Evolutionary conservation across 805 yeast species (phyloP), one percentile per base, ranked within the genome.

Genomic region (Wickerhamomyces tratensis): DNA sequence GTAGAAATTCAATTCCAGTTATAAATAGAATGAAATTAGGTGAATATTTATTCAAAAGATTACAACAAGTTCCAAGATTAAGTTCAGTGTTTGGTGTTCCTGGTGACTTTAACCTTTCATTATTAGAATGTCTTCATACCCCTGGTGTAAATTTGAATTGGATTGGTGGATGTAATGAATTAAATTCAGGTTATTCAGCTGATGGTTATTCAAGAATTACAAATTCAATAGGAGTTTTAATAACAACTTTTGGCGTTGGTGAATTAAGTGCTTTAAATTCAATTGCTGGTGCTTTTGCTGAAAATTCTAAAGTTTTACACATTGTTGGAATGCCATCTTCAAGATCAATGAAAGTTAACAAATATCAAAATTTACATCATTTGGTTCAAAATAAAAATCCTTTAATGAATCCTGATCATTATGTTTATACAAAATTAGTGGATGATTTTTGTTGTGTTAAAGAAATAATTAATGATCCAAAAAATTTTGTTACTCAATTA

Each of bases 161-260:
- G 86, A 69, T 85, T 39, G 95, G 95, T 25, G 77, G 79, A 46
- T 86, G 95, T 65, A 88, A 88, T 56, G 97, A 88, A 64, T 70
- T 88, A 49, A 89, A 88, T 56, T 82, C 93, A 5, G 93, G 94
- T 8, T 88, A 89, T 58, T 79, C 93, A 6, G 89, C 91, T 7
- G 96, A 89, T 59, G 97, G 96, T 6, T 89, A 86, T 54, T 77
- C 93, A 15, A 72, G 91, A 46, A 67, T 68, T 37, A 69, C 79
- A 29, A 67, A 71, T 39, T 72, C 76, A n/a, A 72, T 84, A 7
- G 86, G 87, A 41, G 87, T 79, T 20, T 59, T 77, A 36, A 61
- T 76, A 42, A 63, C 69, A 5, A 87, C 96, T 5, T 85, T 71
- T 61, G 96, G 96, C 40, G 96, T 87, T 14, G 96, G 96, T 44